phyloP scores from a whole-genome alignment of 352 stramenopile species.

The Pythium grandisporangium region DNA sequence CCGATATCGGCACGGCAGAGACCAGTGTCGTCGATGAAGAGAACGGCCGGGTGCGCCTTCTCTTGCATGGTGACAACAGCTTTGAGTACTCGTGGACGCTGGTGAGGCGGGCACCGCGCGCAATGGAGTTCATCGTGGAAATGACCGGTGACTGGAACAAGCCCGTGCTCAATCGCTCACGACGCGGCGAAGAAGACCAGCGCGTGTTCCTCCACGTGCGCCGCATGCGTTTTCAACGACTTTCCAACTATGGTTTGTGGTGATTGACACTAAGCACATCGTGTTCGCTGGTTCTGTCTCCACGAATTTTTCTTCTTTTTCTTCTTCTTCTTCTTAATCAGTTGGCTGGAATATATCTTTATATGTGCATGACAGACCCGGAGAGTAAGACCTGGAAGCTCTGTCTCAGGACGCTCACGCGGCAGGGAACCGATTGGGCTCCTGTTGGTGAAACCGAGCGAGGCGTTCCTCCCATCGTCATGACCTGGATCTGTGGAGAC shows the following conservation, averaged over 20 bases:
- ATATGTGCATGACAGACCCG: too few species aligned
- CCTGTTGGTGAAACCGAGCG: conserved; percentile 55
- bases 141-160: conserved; percentile 61
- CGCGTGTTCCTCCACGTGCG: conserved; percentile 50
- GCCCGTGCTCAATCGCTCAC: conserved; percentile 66
- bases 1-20: too few species aligned
- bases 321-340: background rate
- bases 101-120: conserved; percentile 28
- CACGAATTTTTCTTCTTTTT: background rate
- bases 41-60: conserved; percentile 11
- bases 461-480: conserved; percentile 49
- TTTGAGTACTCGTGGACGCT: conserved; percentile 76
- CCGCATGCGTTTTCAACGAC: conserved; percentile 56
- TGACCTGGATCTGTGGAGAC: conserved; percentile 42
- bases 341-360: too few species aligned
- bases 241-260: conserved; percentile 59
- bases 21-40: too few species aligned
- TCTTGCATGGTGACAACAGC: conserved; percentile 73
- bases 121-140: conserved; percentile 69
- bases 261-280: too few species aligned
- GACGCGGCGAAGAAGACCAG: conserved; percentile 60
- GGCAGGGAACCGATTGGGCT: conserved; percentile 64
- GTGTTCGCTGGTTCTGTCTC: background rate
- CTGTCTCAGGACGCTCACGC: conserved; percentile 54
- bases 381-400: conserved; percentile 55